Conservation (phyloP, 345 rosid genomes). For the Kandelia obovata region DNA sequence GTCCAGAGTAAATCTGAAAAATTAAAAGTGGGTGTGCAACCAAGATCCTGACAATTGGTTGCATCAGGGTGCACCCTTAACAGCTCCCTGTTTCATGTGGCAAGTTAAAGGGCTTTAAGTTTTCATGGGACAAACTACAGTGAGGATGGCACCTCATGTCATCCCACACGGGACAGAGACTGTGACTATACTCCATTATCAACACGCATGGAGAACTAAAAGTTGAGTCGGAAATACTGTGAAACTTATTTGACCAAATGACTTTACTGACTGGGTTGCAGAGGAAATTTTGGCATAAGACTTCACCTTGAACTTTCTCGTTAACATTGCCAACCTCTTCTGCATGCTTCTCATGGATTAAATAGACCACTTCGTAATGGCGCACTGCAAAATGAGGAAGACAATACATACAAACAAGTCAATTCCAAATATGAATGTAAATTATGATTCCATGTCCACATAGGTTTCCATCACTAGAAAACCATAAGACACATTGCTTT, state of each 20-base stretch:
- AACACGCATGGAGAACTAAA: neutral
- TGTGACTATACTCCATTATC: neutral
- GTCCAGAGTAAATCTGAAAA: neutral
- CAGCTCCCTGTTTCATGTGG: neutral
- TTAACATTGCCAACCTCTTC: slow-evolving; percentile 70
- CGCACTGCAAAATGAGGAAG: slow-evolving; percentile 52
- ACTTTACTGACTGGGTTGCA: no score
- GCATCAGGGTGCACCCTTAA: neutral
- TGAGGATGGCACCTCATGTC: neutral
- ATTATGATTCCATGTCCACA: neutral
- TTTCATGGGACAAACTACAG: neutral
- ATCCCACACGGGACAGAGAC: no score
- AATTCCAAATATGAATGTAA: neutral
- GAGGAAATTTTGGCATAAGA: neutral
- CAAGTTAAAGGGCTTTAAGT: neutral
- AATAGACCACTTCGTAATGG: slow-evolving; percentile 89
- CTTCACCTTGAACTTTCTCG: slow-evolving; percentile 81
- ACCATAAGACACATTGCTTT: neutral
- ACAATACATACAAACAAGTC: neutral
- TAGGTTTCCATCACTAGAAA: neutral
- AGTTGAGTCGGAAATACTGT: neutral
- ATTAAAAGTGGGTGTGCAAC: neutral
- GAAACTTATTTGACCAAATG: neutral
- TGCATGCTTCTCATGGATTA: slow-evolving; percentile 81
- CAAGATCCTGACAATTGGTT: neutral